phyloP scores from a whole-genome alignment of 805 yeast genomes.

The Saccharomycopsis sp. region DNA sequence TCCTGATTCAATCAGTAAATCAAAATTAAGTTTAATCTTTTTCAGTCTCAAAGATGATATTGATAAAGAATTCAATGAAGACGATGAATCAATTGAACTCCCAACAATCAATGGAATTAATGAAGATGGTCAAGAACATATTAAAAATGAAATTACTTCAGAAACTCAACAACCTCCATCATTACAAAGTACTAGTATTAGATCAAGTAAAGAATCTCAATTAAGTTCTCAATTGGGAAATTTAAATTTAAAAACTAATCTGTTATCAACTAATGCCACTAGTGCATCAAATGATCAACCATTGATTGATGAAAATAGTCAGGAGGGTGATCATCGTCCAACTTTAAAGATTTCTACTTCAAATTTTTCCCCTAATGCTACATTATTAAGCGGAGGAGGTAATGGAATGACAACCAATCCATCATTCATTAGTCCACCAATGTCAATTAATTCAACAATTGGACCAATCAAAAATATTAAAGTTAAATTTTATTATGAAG shows the following conservation, averaged over 20 bases:
- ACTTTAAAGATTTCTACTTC: background rate
- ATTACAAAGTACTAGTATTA: conserved; percentile 2
- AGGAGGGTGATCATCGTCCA: background rate
- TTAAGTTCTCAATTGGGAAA: conserved; percentile 12
- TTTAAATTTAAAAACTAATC: conserved; percentile 11
- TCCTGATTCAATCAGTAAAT: conserved; percentile 67
- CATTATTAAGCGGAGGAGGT: too few relatives aligned
- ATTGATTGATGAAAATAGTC: background rate
- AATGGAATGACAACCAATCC: background rate
- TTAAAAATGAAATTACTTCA: background rate
- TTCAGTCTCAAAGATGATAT: conserved; percentile 43
- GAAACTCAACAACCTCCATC: conserved; percentile 5
- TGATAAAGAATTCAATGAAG: conserved; percentile 23
- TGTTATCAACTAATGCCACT: conserved; percentile 14
- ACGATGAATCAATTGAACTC: conserved; percentile 10
- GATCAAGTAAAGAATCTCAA: conserved; percentile 8
- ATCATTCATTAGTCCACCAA: background rate
- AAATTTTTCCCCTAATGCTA: background rate
- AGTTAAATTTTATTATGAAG: conserved; percentile 67
- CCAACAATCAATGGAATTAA: conserved; percentile 18
- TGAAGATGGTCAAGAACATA: conserved; percentile 11
- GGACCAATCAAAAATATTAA: conserved; percentile 32
- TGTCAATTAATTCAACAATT: too few relatives aligned
- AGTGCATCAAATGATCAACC: conserved; percentile 5
- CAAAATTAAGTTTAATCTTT: conserved; percentile 55